These are phyloP conservation scores for Ophiosphaerella narmari DNA, from an alignment of 2,329 filamentous ascomycete genomes.

Conservation along the genomic window DNA sequence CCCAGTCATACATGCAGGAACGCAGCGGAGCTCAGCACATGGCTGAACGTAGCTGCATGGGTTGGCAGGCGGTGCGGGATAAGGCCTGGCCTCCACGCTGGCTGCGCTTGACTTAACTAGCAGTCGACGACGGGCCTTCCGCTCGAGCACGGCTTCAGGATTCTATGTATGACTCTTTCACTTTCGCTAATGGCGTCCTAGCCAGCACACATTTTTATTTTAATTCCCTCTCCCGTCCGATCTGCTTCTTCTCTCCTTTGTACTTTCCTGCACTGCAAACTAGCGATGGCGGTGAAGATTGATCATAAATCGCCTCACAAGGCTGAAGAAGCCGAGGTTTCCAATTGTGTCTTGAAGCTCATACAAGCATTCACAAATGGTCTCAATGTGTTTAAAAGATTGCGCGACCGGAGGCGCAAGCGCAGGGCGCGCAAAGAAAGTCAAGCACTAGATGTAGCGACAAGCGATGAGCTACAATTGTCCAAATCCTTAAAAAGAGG, in stretches of 20 bases:
- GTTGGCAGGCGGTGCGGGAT: slow-evolving; percentile 29
- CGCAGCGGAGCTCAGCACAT: slow-evolving; percentile 11
- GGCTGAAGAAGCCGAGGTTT: slow-evolving; percentile 33
- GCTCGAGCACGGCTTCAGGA: slow-evolving; percentile 9
- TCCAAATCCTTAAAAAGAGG: slow-evolving; percentile 48
- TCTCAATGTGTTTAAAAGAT: slow-evolving; percentile 51
- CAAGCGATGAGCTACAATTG: slow-evolving; percentile 45
- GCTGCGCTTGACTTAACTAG: slow-evolving; percentile 14
- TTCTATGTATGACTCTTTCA: slow-evolving; percentile 27
- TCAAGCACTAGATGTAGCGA: slow-evolving; percentile 21
- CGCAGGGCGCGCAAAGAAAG: slow-evolving; percentile 34
- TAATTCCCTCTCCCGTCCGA: slow-evolving; percentile 11
- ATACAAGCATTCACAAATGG: slow-evolving; percentile 52
- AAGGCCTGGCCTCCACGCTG: slow-evolving; percentile 33
- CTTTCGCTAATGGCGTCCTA: slow-evolving; percentile 26
- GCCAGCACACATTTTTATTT: slow-evolving; percentile 22
- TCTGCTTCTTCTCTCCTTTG: slow-evolving; percentile 11
- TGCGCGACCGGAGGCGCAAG: slow-evolving; percentile 42
- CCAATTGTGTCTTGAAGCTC: slow-evolving; percentile 47
- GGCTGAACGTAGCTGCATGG: slow-evolving; percentile 3
- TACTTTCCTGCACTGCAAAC: slow-evolving; percentile 9
- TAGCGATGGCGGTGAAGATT: slow-evolving; percentile 30
- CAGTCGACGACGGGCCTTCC: slow-evolving; percentile 18
- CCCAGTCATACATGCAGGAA: slow-evolving; percentile 44
- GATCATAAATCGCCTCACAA: slow-evolving; percentile 21